These are phyloP conservation scores for Lipomyces yarrowii DNA, from an alignment of 1,139 yeast genomes.

Conservation along the genomic window DNA sequence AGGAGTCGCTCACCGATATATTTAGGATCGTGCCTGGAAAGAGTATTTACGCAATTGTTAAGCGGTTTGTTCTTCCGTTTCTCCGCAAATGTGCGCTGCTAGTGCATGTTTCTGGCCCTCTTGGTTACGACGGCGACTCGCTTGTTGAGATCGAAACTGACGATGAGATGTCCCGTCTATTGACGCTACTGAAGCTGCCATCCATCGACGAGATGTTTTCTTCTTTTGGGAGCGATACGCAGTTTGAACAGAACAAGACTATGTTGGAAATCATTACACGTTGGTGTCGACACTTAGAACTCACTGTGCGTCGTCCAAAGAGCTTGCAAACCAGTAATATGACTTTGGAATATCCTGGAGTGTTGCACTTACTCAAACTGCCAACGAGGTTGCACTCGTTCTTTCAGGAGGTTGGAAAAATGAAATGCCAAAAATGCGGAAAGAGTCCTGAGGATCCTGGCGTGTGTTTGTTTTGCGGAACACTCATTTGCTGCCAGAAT, in stretches of 20 bases:
- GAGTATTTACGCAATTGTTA: constrained; percentile 53
- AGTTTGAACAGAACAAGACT: constrained; percentile 5
- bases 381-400: constrained; percentile 74
- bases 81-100: constrained; percentile 67
- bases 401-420: constrained; percentile 60
- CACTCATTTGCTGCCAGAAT: constrained; percentile 64
- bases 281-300: constrained; percentile 26
- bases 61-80: constrained; percentile 64
- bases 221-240: constrained; percentile 21
- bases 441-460: constrained; percentile 72
- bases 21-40: constrained; percentile 7
- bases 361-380: constrained; percentile 57
- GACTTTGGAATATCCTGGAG: constrained; percentile 59
- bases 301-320: constrained; percentile 25
- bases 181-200: constrained; percentile 58
- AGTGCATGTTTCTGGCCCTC: constrained; percentile 60
- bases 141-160: constrained; percentile 37
- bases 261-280: constrained; percentile 20
- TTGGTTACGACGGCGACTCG: constrained; percentile 46
- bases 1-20: neutral
- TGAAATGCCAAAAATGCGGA: constrained; percentile 43
- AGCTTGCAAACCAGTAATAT: constrained; percentile 11
- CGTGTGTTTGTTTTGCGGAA: constrained; percentile 81
- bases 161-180: constrained; percentile 60
- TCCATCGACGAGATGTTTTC: constrained; percentile 41